These are phyloP conservation scores for Taiozyma sp. DNA, from an alignment of 1,139 yeast genomes.

Conservation along the genomic window DNA sequence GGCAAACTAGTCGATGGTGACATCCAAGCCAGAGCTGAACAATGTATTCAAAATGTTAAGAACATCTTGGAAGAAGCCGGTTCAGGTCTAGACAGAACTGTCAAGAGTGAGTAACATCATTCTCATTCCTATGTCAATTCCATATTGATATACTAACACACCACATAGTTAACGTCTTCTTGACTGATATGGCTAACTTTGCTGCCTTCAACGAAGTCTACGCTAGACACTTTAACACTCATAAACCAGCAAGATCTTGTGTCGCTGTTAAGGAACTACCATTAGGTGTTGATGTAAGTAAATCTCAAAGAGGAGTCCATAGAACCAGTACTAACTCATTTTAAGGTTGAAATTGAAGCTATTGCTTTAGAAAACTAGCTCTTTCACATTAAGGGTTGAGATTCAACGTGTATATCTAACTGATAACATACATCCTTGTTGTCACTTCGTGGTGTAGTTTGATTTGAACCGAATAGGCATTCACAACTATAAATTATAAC, in stretches of 20 bases:
- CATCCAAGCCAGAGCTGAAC: conserved; percentile 81
- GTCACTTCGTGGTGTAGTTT: not conserved
- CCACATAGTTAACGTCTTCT: conserved; percentile 60
- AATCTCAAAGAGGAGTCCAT: not conserved
- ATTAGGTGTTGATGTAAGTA: conserved; percentile 68
- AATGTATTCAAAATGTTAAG: conserved; percentile 71
- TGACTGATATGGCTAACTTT: conserved; percentile 83
- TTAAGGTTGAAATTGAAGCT: conserved; percentile 54
- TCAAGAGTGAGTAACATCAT: conserved; percentile 39
- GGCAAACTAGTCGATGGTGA: conserved; percentile 75
- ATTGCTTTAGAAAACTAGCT: conserved; percentile 42
- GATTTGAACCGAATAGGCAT: too few species aligned
- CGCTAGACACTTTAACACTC: conserved; percentile 70
- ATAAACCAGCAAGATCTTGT: conserved; percentile 95
- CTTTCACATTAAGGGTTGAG: not conserved
- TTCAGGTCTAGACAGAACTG: conserved; percentile 75
- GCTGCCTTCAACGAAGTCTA: conserved; percentile 81
- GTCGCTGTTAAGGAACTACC: conserved; percentile 90
- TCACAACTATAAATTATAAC: too few species aligned
- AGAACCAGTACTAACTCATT: conserved; percentile 6
- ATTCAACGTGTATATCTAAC: not conserved
- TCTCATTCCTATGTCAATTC: not conserved
- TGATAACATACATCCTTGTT: not conserved
- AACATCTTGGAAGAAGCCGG: conserved; percentile 78
- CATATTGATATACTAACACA: not conserved